Conservation (phyloP, 352 stramenopile genomes). For the Pythium sp. region DNA sequence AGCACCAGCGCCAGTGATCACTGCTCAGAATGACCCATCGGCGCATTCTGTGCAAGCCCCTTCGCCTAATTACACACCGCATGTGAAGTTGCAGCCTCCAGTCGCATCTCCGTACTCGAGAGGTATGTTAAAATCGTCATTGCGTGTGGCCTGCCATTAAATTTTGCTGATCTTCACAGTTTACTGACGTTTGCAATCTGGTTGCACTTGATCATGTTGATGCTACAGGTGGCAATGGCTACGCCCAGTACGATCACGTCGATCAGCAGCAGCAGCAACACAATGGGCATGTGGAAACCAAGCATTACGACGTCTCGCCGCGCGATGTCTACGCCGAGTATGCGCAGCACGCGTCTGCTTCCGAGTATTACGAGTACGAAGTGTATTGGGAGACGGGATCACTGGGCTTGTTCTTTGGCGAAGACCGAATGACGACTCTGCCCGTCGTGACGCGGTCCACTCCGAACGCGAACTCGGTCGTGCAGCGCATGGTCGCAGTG, state of each 20-base stretch:
- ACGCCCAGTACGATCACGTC: not conserved
- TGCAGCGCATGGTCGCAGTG: slow-evolving; percentile 65
- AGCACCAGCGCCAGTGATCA: not conserved
- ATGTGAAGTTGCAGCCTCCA: not conserved
- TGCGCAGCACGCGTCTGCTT: slow-evolving; percentile 14
- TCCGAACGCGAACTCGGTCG: slow-evolving; percentile 58
- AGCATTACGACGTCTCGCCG: slow-evolving; percentile 37
- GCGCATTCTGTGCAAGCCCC: not conserved
- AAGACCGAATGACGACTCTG: slow-evolving; percentile 62
- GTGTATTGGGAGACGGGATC: slow-evolving; percentile 81
- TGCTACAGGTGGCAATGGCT: slow-evolving; percentile 1
- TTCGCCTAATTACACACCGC: not conserved
- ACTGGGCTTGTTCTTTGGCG: slow-evolving; percentile 81
- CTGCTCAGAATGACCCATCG: not conserved
- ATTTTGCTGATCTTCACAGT: not conserved
- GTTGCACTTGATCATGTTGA: not conserved
- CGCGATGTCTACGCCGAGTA: slow-evolving; percentile 11
- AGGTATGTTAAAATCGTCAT: not conserved
- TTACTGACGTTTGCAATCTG: not conserved
- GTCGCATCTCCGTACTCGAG: not conserved
- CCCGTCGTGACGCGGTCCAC: slow-evolving; percentile 80
- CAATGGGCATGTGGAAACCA: slow-evolving; percentile 21
- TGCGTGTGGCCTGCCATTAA: not conserved
- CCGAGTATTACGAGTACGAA: slow-evolving; percentile 51
- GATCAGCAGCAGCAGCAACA: slow-evolving; percentile 5